Conservation (phyloP, 139 green algal genomes). For the Picochlorum sp. region DNA sequence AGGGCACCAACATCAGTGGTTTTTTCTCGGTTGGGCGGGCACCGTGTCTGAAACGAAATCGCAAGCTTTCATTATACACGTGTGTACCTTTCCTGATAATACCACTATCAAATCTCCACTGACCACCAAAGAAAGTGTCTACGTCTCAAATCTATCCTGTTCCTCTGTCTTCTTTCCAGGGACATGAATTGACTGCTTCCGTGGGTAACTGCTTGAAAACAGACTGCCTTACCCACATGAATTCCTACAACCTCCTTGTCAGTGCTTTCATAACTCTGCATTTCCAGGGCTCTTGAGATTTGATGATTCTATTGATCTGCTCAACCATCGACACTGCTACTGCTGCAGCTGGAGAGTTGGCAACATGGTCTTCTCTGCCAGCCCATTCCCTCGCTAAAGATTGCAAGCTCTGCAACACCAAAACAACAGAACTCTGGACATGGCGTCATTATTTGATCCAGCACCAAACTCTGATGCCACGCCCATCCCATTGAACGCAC, state of each 20-base stretch:
- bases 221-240: not conserved
- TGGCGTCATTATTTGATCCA: too few relatives aligned
- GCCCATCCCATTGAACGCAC: too few relatives aligned
- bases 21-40: too few relatives aligned
- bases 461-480: too few relatives aligned
- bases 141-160: not conserved
- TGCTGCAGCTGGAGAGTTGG: not conserved
- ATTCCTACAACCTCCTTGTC: not conserved
- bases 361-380: not conserved
- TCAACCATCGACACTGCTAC: not conserved
- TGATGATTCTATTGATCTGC: not conserved
- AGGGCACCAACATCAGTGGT: too few relatives aligned
- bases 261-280: not conserved
- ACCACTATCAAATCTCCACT: conserved; percentile 3
- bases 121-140: not conserved
- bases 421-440: not conserved
- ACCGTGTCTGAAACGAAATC: too few relatives aligned
- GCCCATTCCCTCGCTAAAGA: not conserved
- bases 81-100: not conserved
- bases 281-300: not conserved
- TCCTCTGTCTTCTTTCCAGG: not conserved
- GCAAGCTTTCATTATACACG: not conserved
- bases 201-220: not conserved
- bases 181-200: not conserved
- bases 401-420: conserved; percentile 1